Evolutionary conservation across 2,329 filamentous ascomycete genomes (phyloP), one percentile per base, ranked within the genome.

Genomic region (Trichophyton simii): DNA sequence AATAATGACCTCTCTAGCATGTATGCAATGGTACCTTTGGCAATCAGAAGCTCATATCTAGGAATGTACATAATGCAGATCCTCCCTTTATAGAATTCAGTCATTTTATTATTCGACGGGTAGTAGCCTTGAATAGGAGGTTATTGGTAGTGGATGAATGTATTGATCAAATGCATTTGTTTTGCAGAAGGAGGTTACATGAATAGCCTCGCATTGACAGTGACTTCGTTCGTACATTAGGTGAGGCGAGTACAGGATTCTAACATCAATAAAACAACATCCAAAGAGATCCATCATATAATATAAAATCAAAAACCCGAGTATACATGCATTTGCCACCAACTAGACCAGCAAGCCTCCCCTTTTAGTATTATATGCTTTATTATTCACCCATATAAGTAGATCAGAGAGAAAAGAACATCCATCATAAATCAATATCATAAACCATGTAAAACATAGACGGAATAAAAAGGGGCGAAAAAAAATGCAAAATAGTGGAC

Each of bases 1-100:
- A 55, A 55, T 55, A 55, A 55, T 38, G 50, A 55, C 50, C 50
- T 55, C 48, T 52, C 50, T 55, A 55, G 50, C 50, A 55, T 55
- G 50, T 28, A 55, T 55, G 50, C 50, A 55, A 55, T 38, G 50
- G 50, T 55, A 55, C 50, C 34, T 38, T 55, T 55, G 50, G 50
- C 50, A 55, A 55, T 38, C 50, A 55, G 50, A 55, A 55, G 18
- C n/a, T 18, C 31, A 55, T 38, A 54, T 34, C 34, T 54, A 55
- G 50, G 28, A 55, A 55, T 55, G 50, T 55, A 55, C 50, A 55
- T 55, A 55, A 28, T 55, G 36, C 28, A 28, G 50, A 55, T 55
- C 25, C 50, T 55, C 34, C 22, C 22, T 55, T 55, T 55, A 55
- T 28, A 55, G 13, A 50, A 50, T 34, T 55, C 34, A n/a, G 22